These are phyloP conservation scores for Podosphaera xanthii DNA, from an alignment of 2,329 filamentous ascomycete species.

Conservation along the genomic window DNA sequence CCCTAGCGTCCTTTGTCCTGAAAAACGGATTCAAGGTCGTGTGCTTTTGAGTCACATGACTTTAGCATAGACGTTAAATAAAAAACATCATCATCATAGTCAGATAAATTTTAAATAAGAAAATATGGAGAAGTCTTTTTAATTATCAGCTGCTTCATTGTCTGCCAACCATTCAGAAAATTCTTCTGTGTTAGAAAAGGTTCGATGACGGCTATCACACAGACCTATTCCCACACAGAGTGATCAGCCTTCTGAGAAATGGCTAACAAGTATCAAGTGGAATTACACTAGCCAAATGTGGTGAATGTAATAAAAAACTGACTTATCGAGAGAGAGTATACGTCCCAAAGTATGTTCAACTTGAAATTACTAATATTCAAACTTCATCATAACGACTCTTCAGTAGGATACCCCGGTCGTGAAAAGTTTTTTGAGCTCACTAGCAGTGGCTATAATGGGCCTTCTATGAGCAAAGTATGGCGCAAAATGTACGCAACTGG, in stretches of 20 bases:
- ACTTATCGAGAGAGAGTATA: not conserved
- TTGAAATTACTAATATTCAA: not conserved
- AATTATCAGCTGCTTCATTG: no score
- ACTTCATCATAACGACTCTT: not conserved
- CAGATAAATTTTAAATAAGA: not conserved
- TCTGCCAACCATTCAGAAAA: no score
- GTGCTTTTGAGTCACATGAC: no score
- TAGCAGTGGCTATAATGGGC: not conserved
- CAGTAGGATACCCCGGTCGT: not conserved
- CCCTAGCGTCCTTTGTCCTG: no score
- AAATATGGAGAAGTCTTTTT: not conserved
- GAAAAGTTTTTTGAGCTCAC: not conserved
- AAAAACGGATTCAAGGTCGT: no score
- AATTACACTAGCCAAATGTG: not conserved
- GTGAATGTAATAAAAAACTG: not conserved
- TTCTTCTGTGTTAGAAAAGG: no score
- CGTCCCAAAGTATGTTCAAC: not conserved
- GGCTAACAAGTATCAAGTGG: not conserved
- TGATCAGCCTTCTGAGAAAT: not conserved
- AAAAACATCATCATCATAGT: not conserved
- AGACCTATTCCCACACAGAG: not conserved
- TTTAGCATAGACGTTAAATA: no score
- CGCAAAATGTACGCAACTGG: no score
- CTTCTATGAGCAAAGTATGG: no score
- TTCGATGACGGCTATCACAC: not conserved